phyloP scores from a whole-genome alignment of 805 yeast genomes.

The Suhomyces sp. region DNA sequence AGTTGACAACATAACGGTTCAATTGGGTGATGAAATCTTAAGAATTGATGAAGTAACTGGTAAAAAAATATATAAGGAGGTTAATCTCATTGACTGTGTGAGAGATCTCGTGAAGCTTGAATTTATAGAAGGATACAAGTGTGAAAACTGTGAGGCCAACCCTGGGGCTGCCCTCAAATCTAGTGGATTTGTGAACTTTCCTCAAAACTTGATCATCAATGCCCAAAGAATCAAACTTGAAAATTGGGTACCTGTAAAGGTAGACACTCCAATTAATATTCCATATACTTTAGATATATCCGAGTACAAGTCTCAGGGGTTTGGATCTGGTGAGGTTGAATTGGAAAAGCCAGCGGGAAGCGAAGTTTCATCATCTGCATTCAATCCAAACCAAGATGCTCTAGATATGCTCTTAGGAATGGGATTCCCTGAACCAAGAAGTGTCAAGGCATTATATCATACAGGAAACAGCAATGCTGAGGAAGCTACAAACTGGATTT shows the following conservation, averaged over 20 bases:
- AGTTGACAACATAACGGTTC: constrained; percentile 64
- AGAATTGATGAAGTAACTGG: constrained; percentile 43
- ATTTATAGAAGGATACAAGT: constrained; percentile 56
- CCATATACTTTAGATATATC: constrained; percentile 48
- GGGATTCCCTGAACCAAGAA: constrained; percentile 82
- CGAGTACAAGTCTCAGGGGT: constrained; percentile 40
- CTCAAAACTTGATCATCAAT: constrained; percentile 66
- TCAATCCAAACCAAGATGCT: constrained; percentile 56
- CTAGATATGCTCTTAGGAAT: constrained; percentile 60
- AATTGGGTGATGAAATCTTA: constrained; percentile 46
- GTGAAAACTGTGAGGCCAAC: constrained; percentile 51
- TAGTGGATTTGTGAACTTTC: constrained; percentile 59
- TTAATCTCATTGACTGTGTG: constrained; percentile 52
- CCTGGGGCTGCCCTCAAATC: constrained; percentile 36
- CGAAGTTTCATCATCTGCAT: constrained; percentile 20
- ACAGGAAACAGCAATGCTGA: constrained; percentile 71
- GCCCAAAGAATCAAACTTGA: constrained; percentile 79
- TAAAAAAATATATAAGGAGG: constrained; percentile 46
- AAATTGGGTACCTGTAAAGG: constrained; percentile 88
- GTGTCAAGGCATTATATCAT: constrained; percentile 63
- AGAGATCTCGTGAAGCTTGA: constrained; percentile 47
- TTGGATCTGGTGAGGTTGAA: constrained; percentile 30
- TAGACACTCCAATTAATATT: constrained; percentile 66
- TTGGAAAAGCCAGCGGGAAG: constrained; percentile 20
- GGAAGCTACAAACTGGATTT: constrained; percentile 85